Base-by-base conservation (phyloP, 2,329 filamentous ascomycete species). In the Bipolaris bicolor region DNA sequence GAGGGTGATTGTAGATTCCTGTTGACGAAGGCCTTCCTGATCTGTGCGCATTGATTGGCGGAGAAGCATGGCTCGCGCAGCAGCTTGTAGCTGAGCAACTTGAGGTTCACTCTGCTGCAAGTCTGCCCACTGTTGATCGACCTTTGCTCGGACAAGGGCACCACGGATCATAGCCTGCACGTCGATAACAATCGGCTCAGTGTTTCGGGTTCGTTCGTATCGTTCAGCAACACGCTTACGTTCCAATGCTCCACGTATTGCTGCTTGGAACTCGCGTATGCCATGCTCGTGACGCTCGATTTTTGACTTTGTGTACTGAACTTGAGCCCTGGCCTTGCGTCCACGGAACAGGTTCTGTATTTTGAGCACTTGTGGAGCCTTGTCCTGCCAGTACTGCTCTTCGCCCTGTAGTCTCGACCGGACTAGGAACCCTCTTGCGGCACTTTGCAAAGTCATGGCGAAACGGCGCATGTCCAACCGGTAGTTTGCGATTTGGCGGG, bases 321-420 rank as follows among this genome's bases (percentile, higher is more conserved):
- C 79, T 62, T 81, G 67, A 5, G 74, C 73, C 60, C 81, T 68
- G 18, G 80, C 78, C 61, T 81, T 90, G 57, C 84, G 84, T 20
- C 88, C 90, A 68, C 90, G 83, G 71, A 92, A 85, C 45, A 96
- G 81, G 73, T 88, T 96, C 76, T 99, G 95, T 11, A 99, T 80
- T 68, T 88, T 86, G 58, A 95, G 78, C 44, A 98, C 84, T 59
- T 91, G 85, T 5, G 82, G 81, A 74, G 94, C 90, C 53, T 88
- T 84, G 50, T 84, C 84, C 70, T 88, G 87, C 86, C 88, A 91
- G 70, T 87, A 84, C 54, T 85, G 78, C 65, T 91, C 86, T 58
- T 87, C 86, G 39, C 84, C 82, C 60, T 80, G 79, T 69, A 90
- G 81, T 37, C 83, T 83, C 49, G 81, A 84, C 59, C 95, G 87